A percentile compares a stretch with the other conserved stretches of the same genome.
Conservation (phyloP, 352 stramenopile species). For the Phytopythium aichiense region DNA sequence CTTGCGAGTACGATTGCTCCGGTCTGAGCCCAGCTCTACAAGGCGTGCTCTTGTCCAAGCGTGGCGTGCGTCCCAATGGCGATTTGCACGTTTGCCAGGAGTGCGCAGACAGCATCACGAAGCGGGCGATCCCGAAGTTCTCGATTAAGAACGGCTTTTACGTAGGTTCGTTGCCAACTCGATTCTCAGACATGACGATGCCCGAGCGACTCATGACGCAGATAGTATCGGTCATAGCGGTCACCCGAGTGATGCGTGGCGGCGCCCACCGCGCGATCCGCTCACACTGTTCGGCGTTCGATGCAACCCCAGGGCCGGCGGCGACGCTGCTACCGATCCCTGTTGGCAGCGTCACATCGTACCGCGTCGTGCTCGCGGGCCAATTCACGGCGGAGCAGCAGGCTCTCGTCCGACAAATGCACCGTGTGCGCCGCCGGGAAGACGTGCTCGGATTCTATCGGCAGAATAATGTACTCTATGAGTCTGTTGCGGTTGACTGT, state of each 20-base stretch:
- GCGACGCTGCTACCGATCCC: slow-evolving; percentile 15
- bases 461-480: background rate
- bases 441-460: background rate
- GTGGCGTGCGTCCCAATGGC: slow-evolving; percentile 1
- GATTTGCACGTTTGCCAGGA: slow-evolving; percentile 1
- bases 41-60: slow-evolving; percentile 7
- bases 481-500: background rate
- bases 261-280: slow-evolving; percentile 10
- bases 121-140: slow-evolving; percentile 10
- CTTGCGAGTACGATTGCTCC: slow-evolving; percentile 4
- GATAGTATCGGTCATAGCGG: slow-evolving; percentile 1
- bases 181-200: background rate
- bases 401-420: slow-evolving; percentile 11
- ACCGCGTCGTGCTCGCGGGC: slow-evolving; percentile 16
- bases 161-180: background rate
- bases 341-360: slow-evolving; percentile 8
- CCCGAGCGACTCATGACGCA: slow-evolving; percentile 13
- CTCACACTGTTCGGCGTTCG: slow-evolving; percentile 18
- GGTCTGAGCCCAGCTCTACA: background rate
- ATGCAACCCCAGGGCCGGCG: slow-evolving; percentile 13
- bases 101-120: slow-evolving; percentile 5
- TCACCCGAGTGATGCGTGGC: slow-evolving; percentile 11
- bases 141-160: slow-evolving; percentile 25
- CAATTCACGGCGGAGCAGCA: slow-evolving; percentile 12
- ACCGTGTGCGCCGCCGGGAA: background rate